These are phyloP conservation scores for Candida golubevii DNA, from an alignment of 805 yeast genomes.

Conservation along the genomic window DNA sequence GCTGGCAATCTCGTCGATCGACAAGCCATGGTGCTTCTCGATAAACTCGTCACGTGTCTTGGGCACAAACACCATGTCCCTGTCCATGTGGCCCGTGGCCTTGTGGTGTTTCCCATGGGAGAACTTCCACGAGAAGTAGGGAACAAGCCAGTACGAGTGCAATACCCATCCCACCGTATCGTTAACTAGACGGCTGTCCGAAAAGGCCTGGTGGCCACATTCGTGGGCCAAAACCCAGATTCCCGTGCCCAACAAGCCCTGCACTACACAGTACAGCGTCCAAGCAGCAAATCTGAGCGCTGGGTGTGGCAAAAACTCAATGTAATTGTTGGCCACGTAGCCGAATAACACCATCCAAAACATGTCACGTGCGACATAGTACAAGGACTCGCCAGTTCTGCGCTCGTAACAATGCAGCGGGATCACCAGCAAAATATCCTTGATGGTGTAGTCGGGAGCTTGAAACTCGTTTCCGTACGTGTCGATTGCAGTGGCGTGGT, in stretches of 20 bases:
- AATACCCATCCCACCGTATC: slow-evolving; percentile 80
- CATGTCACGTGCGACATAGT: slow-evolving; percentile 67
- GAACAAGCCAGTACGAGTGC: slow-evolving; percentile 75
- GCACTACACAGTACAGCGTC: slow-evolving; percentile 48
- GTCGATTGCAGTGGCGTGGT: slow-evolving; percentile 45
- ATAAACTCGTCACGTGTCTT: slow-evolving; percentile 56
- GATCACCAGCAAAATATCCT: slow-evolving; percentile 67
- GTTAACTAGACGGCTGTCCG: slow-evolving; percentile 66
- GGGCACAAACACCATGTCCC: slow-evolving; percentile 87
- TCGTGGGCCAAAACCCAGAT: slow-evolving; percentile 87
- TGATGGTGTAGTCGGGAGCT: slow-evolving; percentile 73
- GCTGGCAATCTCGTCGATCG: slow-evolving; percentile 54
- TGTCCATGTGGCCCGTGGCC: slow-evolving; percentile 76
- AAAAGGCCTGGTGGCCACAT: slow-evolving; percentile 87
- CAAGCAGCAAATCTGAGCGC: slow-evolving; percentile 53
- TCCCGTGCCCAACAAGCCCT: slow-evolving; percentile 72
- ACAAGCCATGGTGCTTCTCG: slow-evolving; percentile 30
- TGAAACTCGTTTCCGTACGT: slow-evolving; percentile 63
- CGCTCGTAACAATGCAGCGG: slow-evolving; percentile 75
- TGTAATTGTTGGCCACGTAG: slow-evolving; percentile 48
- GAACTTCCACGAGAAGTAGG: slow-evolving; percentile 84
- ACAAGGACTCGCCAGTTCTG: slow-evolving; percentile 47
- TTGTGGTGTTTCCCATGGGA: slow-evolving; percentile 87
- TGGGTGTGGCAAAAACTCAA: slow-evolving; percentile 36
- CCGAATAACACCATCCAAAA: slow-evolving; percentile 46